Evolutionary conservation across 192 early-diverging fungal species (phyloP), one percentile per base, ranked within the genome.

Genomic region (Kickxella alabastrina): DNA sequence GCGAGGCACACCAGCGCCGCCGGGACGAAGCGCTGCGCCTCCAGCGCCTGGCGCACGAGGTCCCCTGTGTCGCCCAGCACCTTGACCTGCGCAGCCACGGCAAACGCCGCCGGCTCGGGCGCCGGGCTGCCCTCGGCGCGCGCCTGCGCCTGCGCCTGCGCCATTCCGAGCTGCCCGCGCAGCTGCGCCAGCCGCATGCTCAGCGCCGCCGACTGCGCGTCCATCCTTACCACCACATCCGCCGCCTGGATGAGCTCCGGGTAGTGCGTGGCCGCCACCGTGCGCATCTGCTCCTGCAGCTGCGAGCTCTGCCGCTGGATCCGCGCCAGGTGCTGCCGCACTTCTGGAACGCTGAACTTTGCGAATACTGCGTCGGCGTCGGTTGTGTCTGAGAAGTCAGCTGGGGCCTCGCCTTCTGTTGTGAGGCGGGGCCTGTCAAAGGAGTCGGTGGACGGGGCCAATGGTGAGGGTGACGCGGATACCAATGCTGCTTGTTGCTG

Each of bases 11-110:
- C 38, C 22, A 76, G 66, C 49, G 73, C 39, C 0, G 73, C 65
- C 23, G 64, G 73, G 27, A 76, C 44, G 25, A 54, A 65, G 32
- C 42, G 62, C 32, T 50, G 37, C 6, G 57, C 48, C 15, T 25
- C 60, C 22, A 76, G 49, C 3, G 73, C 60, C 38, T 61, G 55
- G 65, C 73, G 68, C 18, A 76, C 57, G 47, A 65, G 65, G 43
- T 76, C 73, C 0, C 61, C 61, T 38, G 73, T 62, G 23, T 68
- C 66, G 18, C 60, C 65, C 9, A 76, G 66, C 22, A 76, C 73
- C 25, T 68, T 68, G 12, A 68, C 61, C 50, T 76, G 73, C 13
- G 73, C 73, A 0, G 73, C 73, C 8, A 59, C 53, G 10, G 65
- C 59, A 18, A 68, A 76, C 3, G 57, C 2, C 56, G 3, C 34